Evolutionary conservation across 805 yeast genomes (phyloP), one percentile per base, ranked within the genome.

Genomic region (Saturnispora silvae): DNA sequence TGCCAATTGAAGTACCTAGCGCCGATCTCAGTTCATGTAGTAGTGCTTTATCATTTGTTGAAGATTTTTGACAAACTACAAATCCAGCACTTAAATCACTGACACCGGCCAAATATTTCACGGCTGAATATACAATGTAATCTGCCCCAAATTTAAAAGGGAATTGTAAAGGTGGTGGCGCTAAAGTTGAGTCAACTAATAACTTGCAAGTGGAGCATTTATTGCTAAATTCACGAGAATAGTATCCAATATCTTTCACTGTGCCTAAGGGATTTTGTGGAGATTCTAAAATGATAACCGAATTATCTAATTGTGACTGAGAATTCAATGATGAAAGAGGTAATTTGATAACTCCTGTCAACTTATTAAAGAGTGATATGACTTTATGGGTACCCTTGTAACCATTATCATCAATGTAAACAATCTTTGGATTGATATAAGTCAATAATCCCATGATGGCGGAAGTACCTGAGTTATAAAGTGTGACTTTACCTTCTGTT

Each of bases 21-120:
- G 60, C 56, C 15, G 62, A 41, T 40, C 77, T 51, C n/a, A n/a
- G n/a, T 43, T 71, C 75, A 1, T 38, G 35, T 5, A 57, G 58
- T 29, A 72, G 56, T 6, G 47, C 44, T 10, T 49, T 20, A 40
- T 61, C 63, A 10, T 59, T 59, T 2, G 52, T 48, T 17, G 46
- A 42, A 20, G 57, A 55, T 44, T 61, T 63, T 5, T 68, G 61
- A n/a, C n/a, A n/a, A 20, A 70, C 64, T 17, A 72, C 57, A 31
- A 71, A 54, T 1, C 77, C 77, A 6, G 77, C 75, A 37, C 70
- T 58, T 31, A 70, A 54, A 49, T 71, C 77, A 26, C 69, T 60
- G 35, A 70, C 77, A 11, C 77, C 77, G 0, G 75, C 74, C 39
- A 72, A 61, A 50, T 66, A 71, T 45, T 72, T 72, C 9, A 74